Evolutionary conservation across 2,329 filamentous ascomycete genomes (phyloP).

Genomic region (Orbilia javanica): DNA sequence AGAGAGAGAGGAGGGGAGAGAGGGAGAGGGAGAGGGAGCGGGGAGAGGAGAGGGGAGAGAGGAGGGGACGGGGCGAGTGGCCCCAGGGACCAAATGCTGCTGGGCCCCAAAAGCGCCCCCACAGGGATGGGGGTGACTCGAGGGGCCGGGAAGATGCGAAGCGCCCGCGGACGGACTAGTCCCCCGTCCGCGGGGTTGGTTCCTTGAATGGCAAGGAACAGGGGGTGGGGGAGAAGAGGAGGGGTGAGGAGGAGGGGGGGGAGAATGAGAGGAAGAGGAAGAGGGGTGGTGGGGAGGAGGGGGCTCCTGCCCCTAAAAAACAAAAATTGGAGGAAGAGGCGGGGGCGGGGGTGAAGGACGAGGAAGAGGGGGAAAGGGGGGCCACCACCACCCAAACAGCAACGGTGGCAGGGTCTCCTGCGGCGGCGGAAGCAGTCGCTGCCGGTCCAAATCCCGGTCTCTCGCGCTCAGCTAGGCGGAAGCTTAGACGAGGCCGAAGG

Average conservation of each 20-base stretch:
- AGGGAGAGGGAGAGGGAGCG: slow-evolving; percentile 8
- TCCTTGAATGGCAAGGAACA: slow-evolving; percentile 27
- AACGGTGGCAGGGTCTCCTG: slow-evolving; percentile 4
- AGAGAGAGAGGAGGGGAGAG: slow-evolving; percentile 37
- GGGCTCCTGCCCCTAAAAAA: slow-evolving; percentile 19
- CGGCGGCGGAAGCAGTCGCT: neutral
- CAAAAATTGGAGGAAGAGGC: neutral
- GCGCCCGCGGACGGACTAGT: slow-evolving; percentile 53
- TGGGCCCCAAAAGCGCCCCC: slow-evolving; percentile 48
- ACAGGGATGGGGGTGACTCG: slow-evolving; percentile 50
- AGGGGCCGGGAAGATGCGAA: slow-evolving; percentile 54
- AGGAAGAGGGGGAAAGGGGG: neutral
- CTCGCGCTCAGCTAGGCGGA: slow-evolving; percentile 16
- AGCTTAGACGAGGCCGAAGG: slow-evolving; percentile 5
- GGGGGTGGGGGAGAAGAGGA: neutral
- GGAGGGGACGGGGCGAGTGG: slow-evolving; percentile 6
- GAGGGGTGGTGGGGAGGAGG: neutral
- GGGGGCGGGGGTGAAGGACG: neutral
- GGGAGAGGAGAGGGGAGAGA: slow-evolving; percentile 10
- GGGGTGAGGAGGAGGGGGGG: neutral
- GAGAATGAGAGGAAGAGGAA: slow-evolving; percentile 2
- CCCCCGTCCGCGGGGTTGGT: slow-evolving; percentile 14
- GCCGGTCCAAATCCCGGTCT: neutral
- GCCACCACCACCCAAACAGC: neutral
- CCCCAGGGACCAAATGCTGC: slow-evolving; percentile 23